Evolutionary conservation across 495 filamentous ascomycete species (phyloP).

Genomic region (Cairneyella variabilis): DNA sequence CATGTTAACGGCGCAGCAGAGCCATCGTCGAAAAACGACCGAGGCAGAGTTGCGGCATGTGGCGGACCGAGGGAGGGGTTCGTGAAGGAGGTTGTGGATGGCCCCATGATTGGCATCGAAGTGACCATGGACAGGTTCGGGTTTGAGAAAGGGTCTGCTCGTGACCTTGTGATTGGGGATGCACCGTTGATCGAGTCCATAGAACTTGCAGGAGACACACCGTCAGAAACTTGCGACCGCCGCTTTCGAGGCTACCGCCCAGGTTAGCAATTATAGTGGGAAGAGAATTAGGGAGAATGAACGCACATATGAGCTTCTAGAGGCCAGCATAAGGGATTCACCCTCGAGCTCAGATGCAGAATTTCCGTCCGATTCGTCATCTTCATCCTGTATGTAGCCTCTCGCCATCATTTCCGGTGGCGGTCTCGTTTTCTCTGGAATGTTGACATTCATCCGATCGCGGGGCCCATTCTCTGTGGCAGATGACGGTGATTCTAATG

Average conservation of each 20-base stretch:
- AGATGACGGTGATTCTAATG: conserved; percentile 83
- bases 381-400: conserved; percentile 79
- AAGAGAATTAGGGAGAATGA: neutral
- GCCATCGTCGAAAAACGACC: conserved; percentile 83
- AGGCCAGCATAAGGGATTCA: conserved; percentile 45
- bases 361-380: conserved; percentile 68
- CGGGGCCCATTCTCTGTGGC: conserved; percentile 78
- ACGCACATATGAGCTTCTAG: conserved; percentile 48
- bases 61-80: conserved; percentile 52
- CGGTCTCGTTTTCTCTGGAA: conserved; percentile 85
- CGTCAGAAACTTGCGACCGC: conserved; percentile 62
- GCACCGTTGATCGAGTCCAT: conserved; percentile 78
- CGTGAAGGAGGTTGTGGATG: conserved; percentile 64
- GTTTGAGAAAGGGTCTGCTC: conserved; percentile 45
- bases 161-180: conserved; percentile 43
- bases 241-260: conserved; percentile 39
- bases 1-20: conserved; percentile 73
- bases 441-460: conserved; percentile 80
- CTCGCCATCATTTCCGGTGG: conserved; percentile 90
- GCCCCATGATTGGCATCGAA: conserved; percentile 50
- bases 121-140: conserved; percentile 43
- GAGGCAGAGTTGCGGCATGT: conserved; percentile 59
- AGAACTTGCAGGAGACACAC: conserved; percentile 82
- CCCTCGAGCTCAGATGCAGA: conserved; percentile 86
- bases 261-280: neutral